These are phyloP conservation scores for Saccharomycopsis sp. DNA, from an alignment of 805 yeast species.

Conservation along the genomic window DNA sequence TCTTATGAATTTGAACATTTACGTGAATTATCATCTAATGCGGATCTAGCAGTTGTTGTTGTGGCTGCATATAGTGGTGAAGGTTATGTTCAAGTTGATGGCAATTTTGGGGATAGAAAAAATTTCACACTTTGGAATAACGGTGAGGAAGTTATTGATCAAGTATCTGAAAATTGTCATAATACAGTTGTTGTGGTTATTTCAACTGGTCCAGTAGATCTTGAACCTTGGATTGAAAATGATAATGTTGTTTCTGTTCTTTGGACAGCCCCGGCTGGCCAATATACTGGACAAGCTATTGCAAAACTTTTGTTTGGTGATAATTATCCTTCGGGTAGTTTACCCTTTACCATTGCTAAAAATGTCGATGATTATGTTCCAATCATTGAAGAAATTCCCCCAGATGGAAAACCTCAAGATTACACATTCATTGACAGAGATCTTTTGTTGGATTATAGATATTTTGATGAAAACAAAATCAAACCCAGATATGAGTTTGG, in stretches of 20 bases:
- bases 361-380: conserved; percentile 38
- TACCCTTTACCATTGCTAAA: conserved; percentile 55
- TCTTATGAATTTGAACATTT: conserved; percentile 36
- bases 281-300: conserved; percentile 42
- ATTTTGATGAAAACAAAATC: conserved; percentile 45
- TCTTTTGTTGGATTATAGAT: conserved; percentile 41
- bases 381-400: conserved; percentile 29
- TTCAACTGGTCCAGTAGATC: conserved; percentile 39
- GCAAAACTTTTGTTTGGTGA: conserved; percentile 52
- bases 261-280: conserved; percentile 48
- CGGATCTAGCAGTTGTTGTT: conserved; percentile 45
- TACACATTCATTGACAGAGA: conserved; percentile 22
- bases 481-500: conserved; percentile 46
- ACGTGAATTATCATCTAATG: conserved; percentile 35
- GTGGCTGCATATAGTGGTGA: conserved; percentile 49
- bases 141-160: conserved; percentile 41
- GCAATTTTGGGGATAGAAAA: conserved; percentile 47
- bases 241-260: conserved; percentile 50
- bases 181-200: conserved; percentile 52
- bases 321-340: conserved; percentile 47
- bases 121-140: conserved; percentile 46
- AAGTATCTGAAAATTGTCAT: conserved; percentile 37
- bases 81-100: conserved; percentile 47
- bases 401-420: conserved; percentile 28
- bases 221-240: conserved; percentile 41